These are phyloP conservation scores for Rutstroemia sp. DNA, from an alignment of 2,329 filamentous ascomycete species.

Conservation along the genomic window DNA sequence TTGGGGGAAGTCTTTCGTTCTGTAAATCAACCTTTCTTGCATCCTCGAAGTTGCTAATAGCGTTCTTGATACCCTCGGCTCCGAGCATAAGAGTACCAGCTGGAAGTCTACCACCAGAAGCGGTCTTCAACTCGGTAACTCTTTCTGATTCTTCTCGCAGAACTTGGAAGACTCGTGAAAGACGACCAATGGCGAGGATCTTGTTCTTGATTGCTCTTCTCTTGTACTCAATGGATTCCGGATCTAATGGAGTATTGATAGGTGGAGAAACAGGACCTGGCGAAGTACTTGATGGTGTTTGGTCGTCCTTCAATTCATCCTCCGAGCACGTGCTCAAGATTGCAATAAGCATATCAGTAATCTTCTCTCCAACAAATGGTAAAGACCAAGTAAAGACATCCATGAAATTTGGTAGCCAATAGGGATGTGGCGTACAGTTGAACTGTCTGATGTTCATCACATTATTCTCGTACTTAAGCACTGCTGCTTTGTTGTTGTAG, in stretches of 20 bases:
- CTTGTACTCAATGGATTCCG: constrained; percentile 88
- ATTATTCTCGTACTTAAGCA: constrained; percentile 99
- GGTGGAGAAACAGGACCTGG: constrained; percentile 70
- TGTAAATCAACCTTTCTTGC: constrained; percentile 94
- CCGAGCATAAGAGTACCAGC: constrained; percentile 96
- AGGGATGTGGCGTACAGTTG: constrained; percentile 98
- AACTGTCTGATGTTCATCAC: constrained; percentile 99
- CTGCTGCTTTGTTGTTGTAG: constrained; percentile 99
- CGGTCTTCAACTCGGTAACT: constrained; percentile 96
- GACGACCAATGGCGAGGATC: constrained; percentile 91
- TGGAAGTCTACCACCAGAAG: constrained; percentile 83
- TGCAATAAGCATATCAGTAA: constrained; percentile 98
- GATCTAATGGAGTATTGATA: constrained; percentile 50
- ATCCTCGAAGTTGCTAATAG: constrained; percentile 94
- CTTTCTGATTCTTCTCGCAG: constrained; percentile 94
- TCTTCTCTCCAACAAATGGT: constrained; percentile 97
- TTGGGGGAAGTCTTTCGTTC: constrained; percentile 90
- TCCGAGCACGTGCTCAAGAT: constrained; percentile 99
- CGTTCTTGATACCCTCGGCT: constrained; percentile 97
- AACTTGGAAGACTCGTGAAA: constrained; percentile 97
- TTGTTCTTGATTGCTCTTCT: constrained; percentile 98
- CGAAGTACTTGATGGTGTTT: constrained; percentile 55
- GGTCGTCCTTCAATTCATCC: constrained; percentile 89
- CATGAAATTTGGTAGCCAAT: constrained; percentile 99
- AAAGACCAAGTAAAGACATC: constrained; percentile 99